Percentiles rank a stretch among this genome's conserved stretches.
These are phyloP conservation scores for Alternaria triticina DNA, from an alignment of 2,329 filamentous ascomycete genomes.

Conservation along the genomic window DNA sequence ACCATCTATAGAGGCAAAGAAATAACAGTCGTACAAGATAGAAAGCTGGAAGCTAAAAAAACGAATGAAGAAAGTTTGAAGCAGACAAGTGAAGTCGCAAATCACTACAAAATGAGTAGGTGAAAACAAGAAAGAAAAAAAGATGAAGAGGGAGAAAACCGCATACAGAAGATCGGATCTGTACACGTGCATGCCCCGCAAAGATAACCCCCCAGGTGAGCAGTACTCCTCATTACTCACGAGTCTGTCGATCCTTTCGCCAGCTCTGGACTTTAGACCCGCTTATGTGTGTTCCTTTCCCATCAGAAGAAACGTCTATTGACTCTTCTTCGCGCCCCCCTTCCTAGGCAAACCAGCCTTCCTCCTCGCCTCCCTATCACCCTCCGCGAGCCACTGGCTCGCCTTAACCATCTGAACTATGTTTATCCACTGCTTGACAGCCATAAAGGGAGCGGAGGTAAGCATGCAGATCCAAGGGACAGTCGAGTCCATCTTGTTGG, in stretches of 20 bases:
- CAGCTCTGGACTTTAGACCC: background rate
- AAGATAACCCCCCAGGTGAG: background rate
- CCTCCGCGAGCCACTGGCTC: conserved; percentile 88
- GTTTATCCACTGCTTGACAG: conserved; percentile 91
- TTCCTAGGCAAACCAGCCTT: conserved; percentile 49
- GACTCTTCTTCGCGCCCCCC: conserved; percentile 28
- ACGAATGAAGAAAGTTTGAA: background rate
- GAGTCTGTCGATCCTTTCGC: background rate
- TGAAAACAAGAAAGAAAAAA: background rate
- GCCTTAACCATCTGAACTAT: conserved; percentile 93
- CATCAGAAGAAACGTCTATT: conserved; percentile 11
- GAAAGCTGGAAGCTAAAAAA: background rate
- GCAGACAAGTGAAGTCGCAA: background rate
- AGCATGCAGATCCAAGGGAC: conserved; percentile 81
- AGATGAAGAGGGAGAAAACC: background rate
- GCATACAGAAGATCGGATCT: background rate
- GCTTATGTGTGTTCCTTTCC: background rate
- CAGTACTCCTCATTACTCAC: background rate
- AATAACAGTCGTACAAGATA: background rate
- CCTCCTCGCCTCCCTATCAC: conserved; percentile 73
- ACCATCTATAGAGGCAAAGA: background rate
- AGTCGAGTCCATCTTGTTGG: conserved; percentile 75
- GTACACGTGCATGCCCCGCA: background rate
- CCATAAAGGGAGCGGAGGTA: conserved; percentile 85
- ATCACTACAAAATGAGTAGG: conserved; percentile 1